A percentile compares a stretch with the other conserved stretches of the same genome.
phyloP scores from a whole-genome alignment of 2,329 filamentous ascomycete species.

The Talaromyces amestolkiae region DNA sequence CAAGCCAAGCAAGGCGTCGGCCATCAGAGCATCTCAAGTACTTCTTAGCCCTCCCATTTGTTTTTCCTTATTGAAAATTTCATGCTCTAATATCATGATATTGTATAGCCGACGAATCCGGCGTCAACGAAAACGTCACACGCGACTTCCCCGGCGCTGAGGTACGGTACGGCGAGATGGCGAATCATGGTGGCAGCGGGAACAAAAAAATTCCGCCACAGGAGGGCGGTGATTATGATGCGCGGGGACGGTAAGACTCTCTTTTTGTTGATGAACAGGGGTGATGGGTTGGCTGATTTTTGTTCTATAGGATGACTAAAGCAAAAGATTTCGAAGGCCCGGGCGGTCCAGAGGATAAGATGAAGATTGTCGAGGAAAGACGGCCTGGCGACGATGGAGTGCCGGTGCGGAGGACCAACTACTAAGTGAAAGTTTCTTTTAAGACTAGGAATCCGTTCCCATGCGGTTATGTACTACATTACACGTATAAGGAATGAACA shows the following conservation, averaged over 20 bases:
- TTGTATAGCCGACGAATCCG: slow-evolving; percentile 38
- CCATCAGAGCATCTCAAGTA: slow-evolving; percentile 42
- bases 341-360: slow-evolving; percentile 38
- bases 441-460: too few relatives aligned
- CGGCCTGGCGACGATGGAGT: slow-evolving; percentile 20
- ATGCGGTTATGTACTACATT: neutral
- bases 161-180: slow-evolving; percentile 38
- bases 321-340: slow-evolving; percentile 37
- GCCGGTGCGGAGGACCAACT: slow-evolving; percentile 18
- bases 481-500: neutral
- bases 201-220: slow-evolving; percentile 41
- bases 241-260: slow-evolving; percentile 34
- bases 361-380: slow-evolving; percentile 26
- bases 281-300: neutral
- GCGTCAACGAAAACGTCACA: slow-evolving; percentile 40
- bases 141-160: slow-evolving; percentile 37
- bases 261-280: neutral
- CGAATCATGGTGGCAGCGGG: slow-evolving; percentile 36
- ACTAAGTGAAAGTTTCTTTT: neutral
- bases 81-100: neutral
- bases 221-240: slow-evolving; percentile 42
- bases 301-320: slow-evolving; percentile 30
- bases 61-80: neutral
- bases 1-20: slow-evolving; percentile 40
- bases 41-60: too few relatives aligned